Percentiles rank a stretch among this genome's conserved stretches.
Evolutionary conservation across 768 basidiomycete genomes (phyloP).

Genomic region (Rhodotorula toruloides): DNA sequence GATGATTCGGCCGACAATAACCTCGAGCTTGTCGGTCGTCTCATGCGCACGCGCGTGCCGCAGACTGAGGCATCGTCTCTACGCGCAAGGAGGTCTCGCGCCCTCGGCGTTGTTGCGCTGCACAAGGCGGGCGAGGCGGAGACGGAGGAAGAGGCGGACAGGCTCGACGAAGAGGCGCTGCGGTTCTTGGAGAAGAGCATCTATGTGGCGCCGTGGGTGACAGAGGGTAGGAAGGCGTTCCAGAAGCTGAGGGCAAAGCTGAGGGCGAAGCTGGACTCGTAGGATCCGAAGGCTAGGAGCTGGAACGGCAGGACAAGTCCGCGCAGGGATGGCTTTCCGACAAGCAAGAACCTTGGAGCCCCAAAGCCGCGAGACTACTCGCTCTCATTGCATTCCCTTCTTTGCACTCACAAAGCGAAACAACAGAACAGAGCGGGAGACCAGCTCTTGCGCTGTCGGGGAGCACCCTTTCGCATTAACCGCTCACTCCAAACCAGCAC

Average conservation of each 20-base stretch:
- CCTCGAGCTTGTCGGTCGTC: slow-evolving; percentile 20
- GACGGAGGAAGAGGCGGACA: background rate
- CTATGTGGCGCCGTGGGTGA: slow-evolving; percentile 25
- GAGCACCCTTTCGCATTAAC: too few species aligned
- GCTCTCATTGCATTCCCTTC: too few species aligned
- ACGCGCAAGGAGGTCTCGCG: background rate
- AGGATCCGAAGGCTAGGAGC: too few species aligned
- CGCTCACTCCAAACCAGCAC: too few species aligned
- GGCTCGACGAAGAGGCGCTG: slow-evolving; percentile 1
- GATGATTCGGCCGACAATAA: background rate
- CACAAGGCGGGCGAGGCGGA: slow-evolving; percentile 5
- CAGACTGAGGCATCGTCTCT: background rate
- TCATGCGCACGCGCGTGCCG: slow-evolving; percentile 10
- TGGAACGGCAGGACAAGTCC: too few species aligned
- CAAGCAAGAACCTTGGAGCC: too few species aligned
- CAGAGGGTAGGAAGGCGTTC: slow-evolving; percentile 10
- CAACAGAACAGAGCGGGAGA: too few species aligned
- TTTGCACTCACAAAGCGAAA: too few species aligned
- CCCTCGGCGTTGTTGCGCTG: background rate
- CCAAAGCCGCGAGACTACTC: too few species aligned
- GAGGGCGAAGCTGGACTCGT: too few species aligned
- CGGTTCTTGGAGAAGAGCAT: slow-evolving; percentile 15
- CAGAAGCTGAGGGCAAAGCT: background rate
- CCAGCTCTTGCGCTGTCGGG: too few species aligned
- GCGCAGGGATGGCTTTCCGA: too few species aligned